Base-by-base conservation (phyloP, 257 asterid genomes). In the Paulownia fortunei region DNA sequence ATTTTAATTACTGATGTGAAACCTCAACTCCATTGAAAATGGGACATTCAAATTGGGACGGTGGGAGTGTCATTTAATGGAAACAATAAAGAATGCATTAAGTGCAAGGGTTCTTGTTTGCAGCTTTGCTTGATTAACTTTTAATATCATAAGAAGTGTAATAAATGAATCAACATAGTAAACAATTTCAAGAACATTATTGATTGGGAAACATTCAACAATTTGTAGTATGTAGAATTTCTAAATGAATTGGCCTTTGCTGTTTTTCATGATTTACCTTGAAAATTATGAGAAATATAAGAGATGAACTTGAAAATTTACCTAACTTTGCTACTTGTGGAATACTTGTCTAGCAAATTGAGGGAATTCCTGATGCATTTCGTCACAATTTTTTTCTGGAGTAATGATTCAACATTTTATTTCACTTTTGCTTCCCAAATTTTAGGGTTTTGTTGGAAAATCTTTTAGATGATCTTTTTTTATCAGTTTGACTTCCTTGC, bases 201-300 rank as follows among this genome's bases (percentile, higher is more conserved):
- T 41, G 36, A 49, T 36, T 55, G 19, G 54, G 69, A 32, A 64
- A 39, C 11, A 60, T 7, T 12, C 21, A 11, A 23, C 19, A 69
- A 2, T 37, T n/a, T n/a, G n/a, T 49, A 23, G 26, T 76, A 1
- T 73, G 61, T 55, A 15, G 32, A 68, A 16, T 8, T 27, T 30
- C 46, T 34, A 5, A 18, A 7, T 3, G 23, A 7, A 59, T 15
- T 32, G 7, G 63, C 2, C 23, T 37, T 42, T 49, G 19, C 39
- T 49, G 44, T 13, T 72, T 52, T 66, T 44, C 27, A 5, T 69
- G 42, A 44, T 42, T 54, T 64, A 36, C 65, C 44, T 59, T 74
- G 65, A 71, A 30, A 21, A 32, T 69, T 15, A 23, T 52, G 73
- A 66, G 72, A 72, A 47, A 49, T 41, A 4, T 36, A 72, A 63